These are phyloP conservation scores for Colletotrichum tofieldiae DNA, from an alignment of 2,329 filamentous ascomycete genomes.

Conservation along the genomic window DNA sequence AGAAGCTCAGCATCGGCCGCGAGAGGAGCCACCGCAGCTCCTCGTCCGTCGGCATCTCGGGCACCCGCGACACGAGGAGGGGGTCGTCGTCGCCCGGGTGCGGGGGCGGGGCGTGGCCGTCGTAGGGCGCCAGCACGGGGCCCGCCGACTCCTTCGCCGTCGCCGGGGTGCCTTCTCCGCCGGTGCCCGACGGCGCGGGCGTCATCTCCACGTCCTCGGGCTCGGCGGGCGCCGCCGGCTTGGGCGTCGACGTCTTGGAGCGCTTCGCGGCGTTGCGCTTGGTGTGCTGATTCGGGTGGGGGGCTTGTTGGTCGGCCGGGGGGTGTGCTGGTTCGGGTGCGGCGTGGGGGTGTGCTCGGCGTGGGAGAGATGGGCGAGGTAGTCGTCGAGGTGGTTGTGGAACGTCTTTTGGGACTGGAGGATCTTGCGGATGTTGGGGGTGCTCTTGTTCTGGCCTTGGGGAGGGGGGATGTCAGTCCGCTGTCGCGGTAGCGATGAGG, in stretches of 20 bases:
- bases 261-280: conserved; percentile 43
- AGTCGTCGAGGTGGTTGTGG: conserved; percentile 86
- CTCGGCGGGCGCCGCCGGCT: conserved; percentile 13
- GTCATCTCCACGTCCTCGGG: conserved; percentile 57
- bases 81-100: conserved; percentile 70
- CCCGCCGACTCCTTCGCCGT: neutral
- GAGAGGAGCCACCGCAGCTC: conserved; percentile 77
- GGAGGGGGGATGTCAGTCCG: neutral
- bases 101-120: conserved; percentile 51
- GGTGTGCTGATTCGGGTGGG: conserved; percentile 41
- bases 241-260: conserved; percentile 40
- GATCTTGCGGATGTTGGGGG: conserved; percentile 81
- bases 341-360: conserved; percentile 55
- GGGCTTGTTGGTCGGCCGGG: conserved; percentile 44
- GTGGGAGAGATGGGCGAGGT: conserved; percentile 74
- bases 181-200: conserved; percentile 51
- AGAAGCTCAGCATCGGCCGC: conserved; percentile 77
- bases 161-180: conserved; percentile 1
- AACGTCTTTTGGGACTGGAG: conserved; percentile 87
- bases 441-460: conserved; percentile 71
- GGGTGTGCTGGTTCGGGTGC: conserved; percentile 49
- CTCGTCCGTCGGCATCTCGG: conserved; percentile 69
- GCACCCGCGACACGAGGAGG: conserved; percentile 72
- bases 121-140: conserved; percentile 55
- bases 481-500: neutral